Evolutionary conservation across 805 yeast genomes (phyloP).

Genomic region (Kodamaea fukazawae): DNA sequence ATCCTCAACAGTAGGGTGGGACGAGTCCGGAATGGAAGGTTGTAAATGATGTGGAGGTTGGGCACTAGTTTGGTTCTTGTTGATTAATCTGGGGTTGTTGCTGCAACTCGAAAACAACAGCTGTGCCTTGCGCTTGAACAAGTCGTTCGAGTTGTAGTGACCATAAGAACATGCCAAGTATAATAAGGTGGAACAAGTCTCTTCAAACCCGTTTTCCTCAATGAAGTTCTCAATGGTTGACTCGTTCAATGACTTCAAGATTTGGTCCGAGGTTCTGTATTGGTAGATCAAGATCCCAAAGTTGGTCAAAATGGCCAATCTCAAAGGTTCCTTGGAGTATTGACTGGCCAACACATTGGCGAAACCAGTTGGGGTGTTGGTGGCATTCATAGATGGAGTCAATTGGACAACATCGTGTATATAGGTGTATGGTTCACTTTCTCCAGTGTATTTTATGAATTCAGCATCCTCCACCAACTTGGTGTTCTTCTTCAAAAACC

Average conservation of each 20-base stretch:
- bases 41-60: slow-evolving; percentile 14
- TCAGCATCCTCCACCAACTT: slow-evolving; percentile 80
- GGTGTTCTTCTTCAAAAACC: slow-evolving; percentile 69
- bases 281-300: slow-evolving; percentile 74
- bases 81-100: slow-evolving; percentile 44
- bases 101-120: slow-evolving; percentile 54
- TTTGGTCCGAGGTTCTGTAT: slow-evolving; percentile 75
- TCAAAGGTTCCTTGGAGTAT: slow-evolving; percentile 62
- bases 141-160: slow-evolving; percentile 47
- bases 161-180: slow-evolving; percentile 77
- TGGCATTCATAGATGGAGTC: slow-evolving; percentile 68
- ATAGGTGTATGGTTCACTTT: slow-evolving; percentile 22
- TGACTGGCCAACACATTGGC: slow-evolving; percentile 87
- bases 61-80: slow-evolving; percentile 10
- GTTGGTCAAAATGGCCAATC: slow-evolving; percentile 79
- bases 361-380: slow-evolving; percentile 74
- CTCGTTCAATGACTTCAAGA: slow-evolving; percentile 68
- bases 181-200: slow-evolving; percentile 85
- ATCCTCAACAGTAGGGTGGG: slow-evolving; percentile 53
- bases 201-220: slow-evolving; percentile 79
- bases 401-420: slow-evolving; percentile 74
- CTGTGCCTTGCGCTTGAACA: slow-evolving; percentile 46
- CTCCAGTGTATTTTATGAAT: slow-evolving; percentile 41
- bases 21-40: slow-evolving; percentile 17
- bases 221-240: slow-evolving; percentile 65